Conservation (phyloP, 306 rosid genomes). For the Luffa aegyptiaca region DNA sequence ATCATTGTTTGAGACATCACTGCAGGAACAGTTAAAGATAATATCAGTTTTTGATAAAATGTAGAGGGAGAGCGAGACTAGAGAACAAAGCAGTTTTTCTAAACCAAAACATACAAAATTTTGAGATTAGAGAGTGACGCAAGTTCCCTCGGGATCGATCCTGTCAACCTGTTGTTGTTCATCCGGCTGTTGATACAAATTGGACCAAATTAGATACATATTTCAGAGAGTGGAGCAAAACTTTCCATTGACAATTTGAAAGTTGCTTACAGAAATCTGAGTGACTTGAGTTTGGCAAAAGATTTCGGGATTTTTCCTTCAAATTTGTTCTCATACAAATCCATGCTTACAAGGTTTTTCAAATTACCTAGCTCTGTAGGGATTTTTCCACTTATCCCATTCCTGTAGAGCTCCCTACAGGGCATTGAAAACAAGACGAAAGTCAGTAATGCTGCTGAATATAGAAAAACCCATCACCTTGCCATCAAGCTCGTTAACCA, state of each 20-base stretch:
- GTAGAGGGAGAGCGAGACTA: background rate
- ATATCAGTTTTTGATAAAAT: background rate
- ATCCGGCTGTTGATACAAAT: slow-evolving; percentile 39
- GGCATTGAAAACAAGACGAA: background rate
- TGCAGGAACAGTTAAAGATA: slow-evolving; percentile 20
- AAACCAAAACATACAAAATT: slow-evolving; percentile 52
- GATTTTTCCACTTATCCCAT: slow-evolving; percentile 58
- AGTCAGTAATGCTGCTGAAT: background rate
- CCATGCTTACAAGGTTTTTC: slow-evolving; percentile 72
- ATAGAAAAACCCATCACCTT: background rate
- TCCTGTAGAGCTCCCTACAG: slow-evolving; percentile 85
- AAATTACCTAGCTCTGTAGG: slow-evolving; percentile 70
- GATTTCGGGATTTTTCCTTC: slow-evolving; percentile 75
- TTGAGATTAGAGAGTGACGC: slow-evolving; percentile 58
- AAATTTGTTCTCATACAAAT: slow-evolving; percentile 70
- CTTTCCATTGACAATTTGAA: background rate
- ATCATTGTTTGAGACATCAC: slow-evolving; percentile 82
- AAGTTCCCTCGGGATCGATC: slow-evolving; percentile 83
- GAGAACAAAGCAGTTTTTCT: background rate
- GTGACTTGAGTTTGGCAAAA: slow-evolving; percentile 68
- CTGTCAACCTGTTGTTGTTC: slow-evolving; percentile 67
- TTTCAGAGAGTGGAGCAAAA: background rate
- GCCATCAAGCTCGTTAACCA: background rate
- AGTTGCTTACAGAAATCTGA: slow-evolving; percentile 65
- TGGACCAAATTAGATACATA: slow-evolving; percentile 6